Percentiles rank a stretch among this genome's conserved stretches.
phyloP scores from a whole-genome alignment of 2,329 filamentous ascomycete species.

The Aureobasidium lini region DNA sequence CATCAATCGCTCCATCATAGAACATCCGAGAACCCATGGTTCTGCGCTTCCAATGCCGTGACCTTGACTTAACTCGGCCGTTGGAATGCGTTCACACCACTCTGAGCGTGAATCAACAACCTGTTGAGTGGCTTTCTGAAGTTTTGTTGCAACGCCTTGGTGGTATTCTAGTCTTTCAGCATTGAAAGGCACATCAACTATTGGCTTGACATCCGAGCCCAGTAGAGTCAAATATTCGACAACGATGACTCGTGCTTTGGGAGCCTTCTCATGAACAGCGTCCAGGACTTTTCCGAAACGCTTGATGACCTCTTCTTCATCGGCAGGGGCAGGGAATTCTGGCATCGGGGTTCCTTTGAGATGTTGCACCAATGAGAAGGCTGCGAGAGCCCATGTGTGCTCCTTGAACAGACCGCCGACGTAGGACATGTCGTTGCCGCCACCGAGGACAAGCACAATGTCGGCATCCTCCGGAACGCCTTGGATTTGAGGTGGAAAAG shows the following conservation, averaged over 20 bases:
- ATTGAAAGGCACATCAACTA: neutral
- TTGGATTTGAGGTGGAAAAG: conserved; percentile 31
- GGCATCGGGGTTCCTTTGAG: neutral
- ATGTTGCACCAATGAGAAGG: neutral
- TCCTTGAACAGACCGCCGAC: conserved; percentile 30
- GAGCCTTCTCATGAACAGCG: neutral
- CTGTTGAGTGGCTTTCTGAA: neutral
- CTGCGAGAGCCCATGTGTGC: neutral
- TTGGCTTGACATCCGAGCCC: neutral
- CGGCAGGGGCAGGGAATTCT: neutral
- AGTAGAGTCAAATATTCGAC: conserved; percentile 2
- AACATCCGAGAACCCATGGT: neutral
- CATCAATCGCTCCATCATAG: neutral
- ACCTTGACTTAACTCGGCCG: neutral
- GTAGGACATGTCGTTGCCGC: conserved; percentile 35
- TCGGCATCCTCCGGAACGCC: conserved; percentile 28
- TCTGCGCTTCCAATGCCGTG: neutral
- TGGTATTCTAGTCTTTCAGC: neutral
- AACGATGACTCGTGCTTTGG: neutral
- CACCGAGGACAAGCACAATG: conserved; percentile 31
- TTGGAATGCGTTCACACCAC: neutral
- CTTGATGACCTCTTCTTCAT: neutral
- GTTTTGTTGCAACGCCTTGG: neutral
- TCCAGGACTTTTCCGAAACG: neutral
- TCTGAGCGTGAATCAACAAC: neutral